Evolutionary conservation across 108 stramenopile genomes (phyloP).

Genomic region (Skeletonema tropicum): DNA sequence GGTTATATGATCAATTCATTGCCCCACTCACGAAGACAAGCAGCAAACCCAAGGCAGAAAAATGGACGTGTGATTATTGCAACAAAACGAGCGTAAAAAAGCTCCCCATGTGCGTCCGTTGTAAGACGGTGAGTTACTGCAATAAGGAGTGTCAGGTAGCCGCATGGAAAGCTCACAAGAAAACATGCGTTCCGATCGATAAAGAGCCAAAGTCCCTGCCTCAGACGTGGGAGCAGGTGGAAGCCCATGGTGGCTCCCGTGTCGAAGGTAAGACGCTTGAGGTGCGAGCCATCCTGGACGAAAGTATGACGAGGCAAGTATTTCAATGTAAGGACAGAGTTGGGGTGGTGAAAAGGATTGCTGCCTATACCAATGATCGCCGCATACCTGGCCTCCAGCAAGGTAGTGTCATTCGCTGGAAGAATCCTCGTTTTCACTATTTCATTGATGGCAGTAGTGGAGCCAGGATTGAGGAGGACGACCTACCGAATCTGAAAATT

Average conservation of each 20-base stretch:
- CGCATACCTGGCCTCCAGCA: slow-evolving; percentile 32
- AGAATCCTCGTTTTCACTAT: slow-evolving; percentile 49
- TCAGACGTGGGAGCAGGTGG: slow-evolving; percentile 48
- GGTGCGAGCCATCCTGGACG: slow-evolving; percentile 42
- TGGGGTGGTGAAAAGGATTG: slow-evolving; percentile 28
- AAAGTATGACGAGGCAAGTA: slow-evolving; percentile 37
- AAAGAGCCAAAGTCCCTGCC: slow-evolving; percentile 9
- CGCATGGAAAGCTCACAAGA: slow-evolving; percentile 51
- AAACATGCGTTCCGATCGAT: slow-evolving; percentile 18
- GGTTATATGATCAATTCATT: slow-evolving; percentile 27
- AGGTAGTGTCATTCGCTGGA: slow-evolving; percentile 36
- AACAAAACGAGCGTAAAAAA: slow-evolving; percentile 28
- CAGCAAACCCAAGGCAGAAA: slow-evolving; percentile 12
- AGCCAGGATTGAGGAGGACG: slow-evolving; percentile 51
- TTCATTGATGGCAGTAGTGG: slow-evolving; percentile 48
- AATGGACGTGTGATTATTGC: slow-evolving; percentile 40
- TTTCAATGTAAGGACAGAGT: slow-evolving; percentile 43
- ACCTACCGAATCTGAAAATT: slow-evolving; percentile 20
- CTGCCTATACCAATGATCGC: slow-evolving; percentile 38
- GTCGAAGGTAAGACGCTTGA: slow-evolving; percentile 36
- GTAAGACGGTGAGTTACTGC: slow-evolving; percentile 48
- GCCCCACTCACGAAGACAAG: neutral
- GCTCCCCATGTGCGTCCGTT: slow-evolving; percentile 27
- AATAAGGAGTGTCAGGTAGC: slow-evolving; percentile 34
- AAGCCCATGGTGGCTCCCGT: slow-evolving; percentile 30